Evolutionary conservation across 108 stramenopile species (phyloP).

Genomic region (Pinguiococcus pyrenoidosus): DNA sequence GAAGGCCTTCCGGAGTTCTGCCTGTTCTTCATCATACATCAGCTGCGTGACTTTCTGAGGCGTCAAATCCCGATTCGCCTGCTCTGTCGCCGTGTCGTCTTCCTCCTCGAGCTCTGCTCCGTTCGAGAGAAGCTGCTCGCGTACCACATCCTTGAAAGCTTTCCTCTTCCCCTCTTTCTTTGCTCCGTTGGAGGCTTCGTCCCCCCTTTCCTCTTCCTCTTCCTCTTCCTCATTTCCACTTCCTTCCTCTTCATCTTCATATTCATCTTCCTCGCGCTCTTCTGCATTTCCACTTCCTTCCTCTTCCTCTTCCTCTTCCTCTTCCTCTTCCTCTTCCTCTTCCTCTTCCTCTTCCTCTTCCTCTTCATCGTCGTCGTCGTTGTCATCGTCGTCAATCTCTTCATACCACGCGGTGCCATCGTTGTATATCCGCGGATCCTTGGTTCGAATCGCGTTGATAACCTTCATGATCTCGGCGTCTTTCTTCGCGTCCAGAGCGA

Average conservation of each 20-base stretch:
- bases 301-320: neutral
- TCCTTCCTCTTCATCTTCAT: neutral
- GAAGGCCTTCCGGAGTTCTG: conserved; percentile 62
- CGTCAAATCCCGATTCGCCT: neutral
- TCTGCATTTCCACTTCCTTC: no score
- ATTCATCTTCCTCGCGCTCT: no score
- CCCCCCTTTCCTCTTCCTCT: neutral
- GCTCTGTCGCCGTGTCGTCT: conserved; percentile 10
- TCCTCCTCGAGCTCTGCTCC: conserved; percentile 51
- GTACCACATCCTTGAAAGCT: conserved; percentile 82
- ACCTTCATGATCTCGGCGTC: conserved; percentile 12
- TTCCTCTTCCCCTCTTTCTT: conserved; percentile 14
- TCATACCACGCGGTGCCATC: no score
- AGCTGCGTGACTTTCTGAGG: conserved; percentile 14
- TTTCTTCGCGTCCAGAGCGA: neutral
- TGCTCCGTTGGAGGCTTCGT: neutral
- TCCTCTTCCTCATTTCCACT: neutral
- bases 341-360: neutral
- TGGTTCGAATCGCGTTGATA: conserved; percentile 12
- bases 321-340: neutral
- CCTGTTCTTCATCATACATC: conserved; percentile 82
- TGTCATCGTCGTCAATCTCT: no score
- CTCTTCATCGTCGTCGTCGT: no score
- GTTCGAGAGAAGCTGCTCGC: conserved; percentile 71
- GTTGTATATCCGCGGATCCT: conserved; percentile 27